Base-by-base conservation (phyloP, 352 stramenopile species). In the Globisporangium cylindrosporum region DNA sequence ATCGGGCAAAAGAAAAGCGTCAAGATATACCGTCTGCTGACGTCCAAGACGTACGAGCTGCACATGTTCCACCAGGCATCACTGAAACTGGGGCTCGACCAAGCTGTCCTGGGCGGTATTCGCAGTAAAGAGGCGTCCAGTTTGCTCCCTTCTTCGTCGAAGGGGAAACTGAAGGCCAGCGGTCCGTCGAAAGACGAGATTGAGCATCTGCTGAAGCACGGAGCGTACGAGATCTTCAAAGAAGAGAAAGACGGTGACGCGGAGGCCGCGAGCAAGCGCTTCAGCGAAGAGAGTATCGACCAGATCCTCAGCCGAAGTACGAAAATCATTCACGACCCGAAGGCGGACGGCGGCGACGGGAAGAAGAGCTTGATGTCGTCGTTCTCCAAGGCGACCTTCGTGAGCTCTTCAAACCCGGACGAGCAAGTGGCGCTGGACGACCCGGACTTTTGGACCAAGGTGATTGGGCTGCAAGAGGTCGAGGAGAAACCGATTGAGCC, bases 261-360 rank as follows among this genome's bases (percentile, higher is more conserved):
- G 36, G 96, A 99, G 41, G 93, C 88, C 22, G 95, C 95, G 4
- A 97, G 89, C 59, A 98, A 98, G 78, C 86, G 94, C 27, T 99
- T 99, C 78, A 96, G 96, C 59, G 91, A 98, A 68, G 97, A 99
- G 75, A 98, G 98, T 66, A 99, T 99, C 73, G 97, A 99, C 62
- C 92, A 94, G 63, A 99, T 99, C 81, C 84, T 99, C 32, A 93
- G 77, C 56, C 86, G 89, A 24, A 94, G 83, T 86, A 97, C 86
- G 9, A 95, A 81, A 29, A 95, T 97, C 51, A 74, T 96, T 1
- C 88, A 96, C 66, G 88, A 96, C 69, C 86, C 87, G 14, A 95
- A 91, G 41, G 76, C 74, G 38, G 68, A 76, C 36, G 66, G 32
- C 4, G 74, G 72, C 12, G 86, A 85, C 12, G 76, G 73, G 1